Evolutionary conservation across 139 green algal genomes (phyloP).

Genomic region (Zygnema circumcarinatum): DNA sequence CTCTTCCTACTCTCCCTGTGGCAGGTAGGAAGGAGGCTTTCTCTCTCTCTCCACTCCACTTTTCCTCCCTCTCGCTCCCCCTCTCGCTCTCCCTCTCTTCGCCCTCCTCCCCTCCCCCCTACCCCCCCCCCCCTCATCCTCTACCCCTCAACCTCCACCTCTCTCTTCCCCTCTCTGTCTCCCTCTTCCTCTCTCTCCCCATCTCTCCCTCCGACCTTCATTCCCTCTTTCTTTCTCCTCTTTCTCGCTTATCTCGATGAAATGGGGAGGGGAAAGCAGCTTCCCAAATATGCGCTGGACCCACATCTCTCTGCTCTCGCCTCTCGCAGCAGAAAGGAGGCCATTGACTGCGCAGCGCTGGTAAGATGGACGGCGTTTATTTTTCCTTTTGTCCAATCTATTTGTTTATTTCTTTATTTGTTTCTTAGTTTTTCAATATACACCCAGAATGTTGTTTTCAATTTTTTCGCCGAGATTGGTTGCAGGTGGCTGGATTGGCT

Average conservation of each 20-base stretch:
- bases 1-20: background rate
- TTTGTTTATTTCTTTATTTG: background rate
- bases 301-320: background rate
- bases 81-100: background rate
- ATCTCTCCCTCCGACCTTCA: background rate
- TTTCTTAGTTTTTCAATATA: background rate
- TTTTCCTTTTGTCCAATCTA: background rate
- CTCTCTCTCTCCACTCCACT: background rate
- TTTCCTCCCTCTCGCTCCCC: background rate
- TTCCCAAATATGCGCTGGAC: conserved; percentile 15
- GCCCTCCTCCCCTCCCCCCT: background rate
- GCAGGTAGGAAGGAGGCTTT: background rate
- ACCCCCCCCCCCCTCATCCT: background rate
- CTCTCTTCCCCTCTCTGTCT: background rate
- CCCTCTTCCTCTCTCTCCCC: background rate
- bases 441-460: background rate
- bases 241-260: background rate
- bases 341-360: conserved; percentile 1
- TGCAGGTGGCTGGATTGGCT: background rate
- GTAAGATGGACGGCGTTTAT: background rate
- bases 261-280: background rate
- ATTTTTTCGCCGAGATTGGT: background rate
- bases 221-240: background rate
- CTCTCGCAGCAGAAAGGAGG: background rate
- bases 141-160: background rate